These are phyloP conservation scores for Aspergillus panamensis DNA, from an alignment of 495 filamentous ascomycete species.

Conservation along the genomic window DNA sequence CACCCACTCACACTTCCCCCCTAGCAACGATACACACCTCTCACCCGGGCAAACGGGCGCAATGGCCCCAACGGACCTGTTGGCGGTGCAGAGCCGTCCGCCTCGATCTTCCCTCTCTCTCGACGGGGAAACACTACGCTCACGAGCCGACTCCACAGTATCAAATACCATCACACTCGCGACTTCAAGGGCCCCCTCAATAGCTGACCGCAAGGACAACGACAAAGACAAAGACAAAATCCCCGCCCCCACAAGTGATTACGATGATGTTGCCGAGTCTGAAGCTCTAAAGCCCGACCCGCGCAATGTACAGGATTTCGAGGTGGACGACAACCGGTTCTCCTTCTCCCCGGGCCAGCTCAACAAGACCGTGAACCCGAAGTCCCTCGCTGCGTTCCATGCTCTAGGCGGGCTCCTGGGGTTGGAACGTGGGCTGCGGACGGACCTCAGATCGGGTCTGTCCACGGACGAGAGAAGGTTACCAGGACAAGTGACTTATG, in stretches of 20 bases:
- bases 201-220: slow-evolving; percentile 25
- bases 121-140: slow-evolving; percentile 49
- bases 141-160: slow-evolving; percentile 46
- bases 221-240: slow-evolving; percentile 30
- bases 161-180: slow-evolving; percentile 39
- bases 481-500: slow-evolving; percentile 55
- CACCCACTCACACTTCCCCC: background rate
- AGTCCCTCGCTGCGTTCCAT: slow-evolving; percentile 66
- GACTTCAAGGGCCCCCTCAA: slow-evolving; percentile 44
- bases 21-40: slow-evolving; percentile 9
- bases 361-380: slow-evolving; percentile 72
- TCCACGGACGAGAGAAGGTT: slow-evolving; percentile 63
- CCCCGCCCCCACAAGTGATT: slow-evolving; percentile 11
- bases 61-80: slow-evolving; percentile 23
- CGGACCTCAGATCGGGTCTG: slow-evolving; percentile 60
- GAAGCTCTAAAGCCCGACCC: slow-evolving; percentile 65
- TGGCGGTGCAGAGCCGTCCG: slow-evolving; percentile 33
- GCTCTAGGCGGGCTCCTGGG: slow-evolving; percentile 65
- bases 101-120: slow-evolving; percentile 41
- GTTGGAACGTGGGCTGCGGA: slow-evolving; percentile 64
- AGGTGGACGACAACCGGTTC: slow-evolving; percentile 64
- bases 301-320: slow-evolving; percentile 60
- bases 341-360: slow-evolving; percentile 68
- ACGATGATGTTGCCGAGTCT: slow-evolving; percentile 45
- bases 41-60: slow-evolving; percentile 23